Base-by-base conservation (phyloP, 2,329 filamentous ascomycete genomes). In the Claviceps sp. region DNA sequence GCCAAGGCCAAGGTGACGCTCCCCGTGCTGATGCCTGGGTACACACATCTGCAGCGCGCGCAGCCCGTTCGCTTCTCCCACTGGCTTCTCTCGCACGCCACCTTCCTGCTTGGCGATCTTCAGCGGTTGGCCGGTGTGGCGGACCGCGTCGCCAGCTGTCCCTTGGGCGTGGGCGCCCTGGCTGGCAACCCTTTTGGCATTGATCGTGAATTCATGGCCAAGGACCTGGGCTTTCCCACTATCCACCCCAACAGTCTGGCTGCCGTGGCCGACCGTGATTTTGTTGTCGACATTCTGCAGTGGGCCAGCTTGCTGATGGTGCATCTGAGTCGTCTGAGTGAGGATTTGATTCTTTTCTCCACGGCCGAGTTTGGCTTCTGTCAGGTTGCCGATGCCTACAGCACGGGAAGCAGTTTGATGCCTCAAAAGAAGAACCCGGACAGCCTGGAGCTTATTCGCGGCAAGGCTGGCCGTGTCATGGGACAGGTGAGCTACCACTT, bases 161-260 rank as follows among this genome's bases (percentile, higher is more conserved):
- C 61, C 17, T 61, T 63, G 55, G 58, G 60, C 40, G 56, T 52
- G 53, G 60, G 60, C 23, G 61, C 59, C 36, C 53, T 62, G 2
- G 62, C 62, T 4, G 62, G 62, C 36, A 65, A 50, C 9, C 34
- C 34, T 2, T 65, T 65, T 38, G 34, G 57, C 7, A 65, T 65
- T 29, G 63, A 65, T 53, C 63, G 63, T 46, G 40, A 65, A 20
- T n/a, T 45, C 3, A 64, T 65, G 23, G 63, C 63, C 36, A 72
- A 77, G 62, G 85, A 89, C 66, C 75, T 89, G 5, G 85, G 84
- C 14, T 89, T 89, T 57, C 76, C 81, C 2, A 80, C 79, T 1
- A 68, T 88, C 3, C 71, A 83, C 50, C 77, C 77, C 67, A 88
- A 88, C 72, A 84, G 79, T 3, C 80, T 89, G 75, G 77, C 79